These are phyloP conservation scores for Cyberlindnera euphorbiae DNA, from an alignment of 805 yeast species.

Conservation along the genomic window DNA sequence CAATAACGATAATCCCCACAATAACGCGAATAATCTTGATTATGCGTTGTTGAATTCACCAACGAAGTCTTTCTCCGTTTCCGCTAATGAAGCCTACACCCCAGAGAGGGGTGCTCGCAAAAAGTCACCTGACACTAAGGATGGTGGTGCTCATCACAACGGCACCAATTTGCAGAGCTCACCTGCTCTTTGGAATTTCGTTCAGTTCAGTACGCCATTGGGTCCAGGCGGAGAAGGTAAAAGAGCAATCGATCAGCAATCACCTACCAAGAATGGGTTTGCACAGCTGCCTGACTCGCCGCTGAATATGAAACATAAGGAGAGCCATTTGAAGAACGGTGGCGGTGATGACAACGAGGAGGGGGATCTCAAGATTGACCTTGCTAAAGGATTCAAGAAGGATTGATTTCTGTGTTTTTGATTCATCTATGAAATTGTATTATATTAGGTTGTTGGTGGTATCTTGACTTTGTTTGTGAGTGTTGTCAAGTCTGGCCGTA, in stretches of 20 bases:
- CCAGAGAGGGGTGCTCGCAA: constrained; percentile 49
- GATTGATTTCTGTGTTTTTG: constrained; percentile 5
- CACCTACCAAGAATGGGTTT: constrained; percentile 21
- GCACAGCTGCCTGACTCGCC: constrained; percentile 20
- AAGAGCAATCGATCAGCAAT: constrained; percentile 8
- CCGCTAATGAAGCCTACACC: constrained; percentile 59
- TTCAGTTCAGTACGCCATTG: constrained; percentile 58
- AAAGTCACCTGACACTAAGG: constrained; percentile 20
- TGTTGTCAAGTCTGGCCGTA: no score
- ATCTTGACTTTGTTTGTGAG: no score
- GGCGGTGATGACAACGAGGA: constrained; percentile 37
- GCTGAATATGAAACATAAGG: constrained; percentile 14
- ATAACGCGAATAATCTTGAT: constrained; percentile 16
- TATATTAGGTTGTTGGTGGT: no score
- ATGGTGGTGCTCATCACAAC: constrained; percentile 12
- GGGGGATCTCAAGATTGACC: constrained; percentile 42
- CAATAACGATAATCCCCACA: constrained; percentile 2
- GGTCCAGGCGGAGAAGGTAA: constrained; percentile 21
- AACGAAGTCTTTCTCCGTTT: constrained; percentile 39
- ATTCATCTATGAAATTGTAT: background rate
- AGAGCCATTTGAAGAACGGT: constrained; percentile 6
- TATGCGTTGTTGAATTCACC: constrained; percentile 29
- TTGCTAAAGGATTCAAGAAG: constrained; percentile 41
- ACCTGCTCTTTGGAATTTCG: constrained; percentile 92
- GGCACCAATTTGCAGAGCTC: constrained; percentile 37